Base-by-base conservation (phyloP, 2,329 filamentous ascomycete genomes). In the Trichothecium roseum region DNA sequence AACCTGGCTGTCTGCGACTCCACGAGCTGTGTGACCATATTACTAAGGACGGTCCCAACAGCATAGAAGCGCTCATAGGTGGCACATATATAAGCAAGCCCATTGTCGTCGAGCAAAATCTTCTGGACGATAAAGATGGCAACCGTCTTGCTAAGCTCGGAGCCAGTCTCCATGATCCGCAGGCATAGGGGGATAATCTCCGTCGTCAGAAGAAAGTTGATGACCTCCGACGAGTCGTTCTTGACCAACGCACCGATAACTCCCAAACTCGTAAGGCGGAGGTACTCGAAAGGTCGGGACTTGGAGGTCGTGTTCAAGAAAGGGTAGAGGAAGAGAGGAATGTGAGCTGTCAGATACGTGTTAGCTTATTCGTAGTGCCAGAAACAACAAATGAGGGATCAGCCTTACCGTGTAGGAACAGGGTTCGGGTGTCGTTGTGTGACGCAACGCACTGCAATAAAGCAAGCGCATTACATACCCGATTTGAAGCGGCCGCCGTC, bases 101-200 rank as follows among this genome's bases (percentile, higher is more conserved):
- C 91, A 50, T 94, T 89, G 51, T 98, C 91, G 54, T 98, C 91
- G 3, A 98, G 74, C 35, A 98, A 66, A 18, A 98, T 98, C 71
- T 98, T 98, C 62, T 98, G 91, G 14, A 98, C 91, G 50, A 98
- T 98, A 66, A 98, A 98, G 51, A 98, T 98, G 39, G 91, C 91
- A 12, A 98, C 91, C 1, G 91, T 98, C 69, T 98, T 98, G 69
- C 87, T 95, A 41, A 98, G 73, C 62, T 98, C 91, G 1, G 88
- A 95, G 34, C 91, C 91, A 0, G 91, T 98, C 66, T 98, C 91
- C 91, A 98, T 98, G 53, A 98, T 98, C 41, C 91, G 81, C 30
- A 98, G 78, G 59, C 91, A 98, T 10, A 98, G 75, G 8, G 91
- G 91, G 39, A 98, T 98, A 47, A 98, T 98, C 63, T 98, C 91